These are phyloP conservation scores for Zasmidium cellare DNA, from an alignment of 2,329 filamentous ascomycete species.

Conservation along the genomic window DNA sequence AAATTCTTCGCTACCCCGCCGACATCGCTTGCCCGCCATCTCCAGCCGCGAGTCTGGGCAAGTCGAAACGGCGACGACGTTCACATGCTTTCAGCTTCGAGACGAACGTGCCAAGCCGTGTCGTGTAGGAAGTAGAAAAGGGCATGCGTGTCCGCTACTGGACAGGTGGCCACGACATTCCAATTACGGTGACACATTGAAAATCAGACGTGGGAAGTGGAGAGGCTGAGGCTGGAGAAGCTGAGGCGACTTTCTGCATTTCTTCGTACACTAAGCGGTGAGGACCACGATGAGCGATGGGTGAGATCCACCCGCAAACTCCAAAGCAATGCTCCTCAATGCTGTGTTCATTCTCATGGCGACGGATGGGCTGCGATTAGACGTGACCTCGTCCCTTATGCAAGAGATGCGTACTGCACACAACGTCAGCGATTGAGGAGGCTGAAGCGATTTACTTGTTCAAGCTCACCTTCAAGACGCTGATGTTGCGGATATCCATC, in stretches of 20 bases:
- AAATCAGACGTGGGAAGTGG: neutral
- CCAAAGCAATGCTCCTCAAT: neutral
- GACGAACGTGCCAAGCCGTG: neutral
- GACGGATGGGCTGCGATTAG: neutral
- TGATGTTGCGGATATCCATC: neutral
- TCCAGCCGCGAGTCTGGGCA: neutral
- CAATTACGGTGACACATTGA: neutral
- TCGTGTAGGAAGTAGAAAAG: neutral
- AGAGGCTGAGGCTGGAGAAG: neutral
- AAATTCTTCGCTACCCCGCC: conserved; percentile 3
- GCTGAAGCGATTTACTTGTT: neutral
- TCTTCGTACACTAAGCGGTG: neutral
- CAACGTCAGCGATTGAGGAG: neutral
- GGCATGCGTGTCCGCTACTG: neutral
- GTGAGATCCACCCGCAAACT: neutral
- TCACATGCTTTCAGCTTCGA: neutral
- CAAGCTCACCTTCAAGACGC: neutral
- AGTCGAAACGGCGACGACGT: neutral
- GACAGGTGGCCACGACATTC: neutral
- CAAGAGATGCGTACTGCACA: neutral
- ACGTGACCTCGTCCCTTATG: neutral
- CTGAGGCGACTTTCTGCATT: neutral
- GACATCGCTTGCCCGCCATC: neutral
- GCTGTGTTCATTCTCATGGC: neutral
- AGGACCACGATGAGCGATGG: neutral